A percentile compares a stretch with the other conserved stretches of the same genome.
Evolutionary conservation across 2,329 filamentous ascomycete genomes (phyloP).

Genomic region (Botrytis cinerea): DNA sequence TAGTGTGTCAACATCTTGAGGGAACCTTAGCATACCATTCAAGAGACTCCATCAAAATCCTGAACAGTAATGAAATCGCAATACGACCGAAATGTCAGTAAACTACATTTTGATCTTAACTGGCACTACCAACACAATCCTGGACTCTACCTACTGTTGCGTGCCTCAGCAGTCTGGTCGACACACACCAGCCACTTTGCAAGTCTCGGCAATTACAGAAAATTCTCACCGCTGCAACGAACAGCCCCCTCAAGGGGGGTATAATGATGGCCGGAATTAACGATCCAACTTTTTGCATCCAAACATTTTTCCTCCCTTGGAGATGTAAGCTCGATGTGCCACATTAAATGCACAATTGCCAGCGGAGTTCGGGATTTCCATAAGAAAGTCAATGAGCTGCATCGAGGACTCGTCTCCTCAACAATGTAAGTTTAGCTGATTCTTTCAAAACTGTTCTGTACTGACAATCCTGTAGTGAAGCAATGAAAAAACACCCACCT

Average conservation of each 20-base stretch:
- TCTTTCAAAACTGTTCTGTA: constrained; percentile 25
- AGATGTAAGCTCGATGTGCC: too few species aligned
- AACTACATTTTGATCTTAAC: neutral
- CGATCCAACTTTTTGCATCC: too few species aligned
- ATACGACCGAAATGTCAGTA: neutral
- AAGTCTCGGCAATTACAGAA: neutral
- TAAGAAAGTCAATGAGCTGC: neutral
- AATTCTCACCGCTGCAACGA: neutral
- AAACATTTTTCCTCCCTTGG: too few species aligned
- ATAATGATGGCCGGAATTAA: neutral
- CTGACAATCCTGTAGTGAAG: constrained; percentile 72
- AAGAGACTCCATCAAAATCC: neutral
- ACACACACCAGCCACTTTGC: neutral
- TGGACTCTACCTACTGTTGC: neutral
- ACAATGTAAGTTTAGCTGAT: constrained; percentile 77
- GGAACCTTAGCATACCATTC: neutral
- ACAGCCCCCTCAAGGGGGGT: neutral
- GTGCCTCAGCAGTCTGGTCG: neutral
- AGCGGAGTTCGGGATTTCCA: neutral
- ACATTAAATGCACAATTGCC: too few species aligned
- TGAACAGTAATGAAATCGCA: neutral
- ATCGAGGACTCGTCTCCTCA: constrained; percentile 53
- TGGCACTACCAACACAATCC: neutral
- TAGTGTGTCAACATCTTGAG: neutral
- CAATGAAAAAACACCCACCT: constrained; percentile 90